Percentiles rank a stretch among this genome's conserved stretches.
phyloP scores from a whole-genome alignment of 306 rosid genomes.

The Vicia sativa region DNA sequence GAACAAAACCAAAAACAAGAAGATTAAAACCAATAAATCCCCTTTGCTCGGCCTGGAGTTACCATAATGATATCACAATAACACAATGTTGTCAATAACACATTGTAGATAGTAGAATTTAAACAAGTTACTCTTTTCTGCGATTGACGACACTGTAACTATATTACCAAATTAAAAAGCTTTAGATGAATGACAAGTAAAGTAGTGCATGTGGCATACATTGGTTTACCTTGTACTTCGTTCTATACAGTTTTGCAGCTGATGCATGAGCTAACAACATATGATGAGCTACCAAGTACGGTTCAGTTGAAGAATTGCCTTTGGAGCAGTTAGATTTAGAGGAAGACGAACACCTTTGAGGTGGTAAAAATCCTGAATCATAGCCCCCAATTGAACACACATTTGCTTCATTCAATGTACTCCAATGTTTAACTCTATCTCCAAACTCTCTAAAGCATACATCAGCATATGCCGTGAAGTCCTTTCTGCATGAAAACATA shows the following conservation, averaged over 20 bases:
- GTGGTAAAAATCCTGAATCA: constrained; percentile 34
- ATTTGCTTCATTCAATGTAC: constrained; percentile 53
- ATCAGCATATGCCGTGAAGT: constrained; percentile 50
- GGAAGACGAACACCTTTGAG: constrained; percentile 45
- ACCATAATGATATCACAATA: neutral
- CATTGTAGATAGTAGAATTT: too few relatives aligned
- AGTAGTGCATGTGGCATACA: neutral
- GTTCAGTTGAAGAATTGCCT: constrained; percentile 57
- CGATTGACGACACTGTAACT: too few relatives aligned
- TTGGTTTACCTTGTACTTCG: constrained; percentile 44
- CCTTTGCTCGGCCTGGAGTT: constrained; percentile 51
- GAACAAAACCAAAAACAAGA: constrained; percentile 39
- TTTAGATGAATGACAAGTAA: neutral
- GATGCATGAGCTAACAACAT: constrained; percentile 51
- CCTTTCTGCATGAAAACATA: constrained; percentile 40
- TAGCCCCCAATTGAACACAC: constrained; percentile 29
- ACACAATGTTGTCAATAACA: too few relatives aligned
- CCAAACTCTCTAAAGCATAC: constrained; percentile 61
- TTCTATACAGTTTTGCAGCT: constrained; percentile 42
- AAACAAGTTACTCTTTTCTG: too few relatives aligned
- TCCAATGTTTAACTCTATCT: constrained; percentile 58
- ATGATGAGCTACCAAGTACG: constrained; percentile 52
- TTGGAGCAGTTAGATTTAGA: constrained; percentile 35
- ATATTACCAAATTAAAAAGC: too few relatives aligned
- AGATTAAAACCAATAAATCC: constrained; percentile 65